phyloP scores from a whole-genome alignment of 2,329 filamentous ascomycete genomes.

The Cladosporium sp. region DNA sequence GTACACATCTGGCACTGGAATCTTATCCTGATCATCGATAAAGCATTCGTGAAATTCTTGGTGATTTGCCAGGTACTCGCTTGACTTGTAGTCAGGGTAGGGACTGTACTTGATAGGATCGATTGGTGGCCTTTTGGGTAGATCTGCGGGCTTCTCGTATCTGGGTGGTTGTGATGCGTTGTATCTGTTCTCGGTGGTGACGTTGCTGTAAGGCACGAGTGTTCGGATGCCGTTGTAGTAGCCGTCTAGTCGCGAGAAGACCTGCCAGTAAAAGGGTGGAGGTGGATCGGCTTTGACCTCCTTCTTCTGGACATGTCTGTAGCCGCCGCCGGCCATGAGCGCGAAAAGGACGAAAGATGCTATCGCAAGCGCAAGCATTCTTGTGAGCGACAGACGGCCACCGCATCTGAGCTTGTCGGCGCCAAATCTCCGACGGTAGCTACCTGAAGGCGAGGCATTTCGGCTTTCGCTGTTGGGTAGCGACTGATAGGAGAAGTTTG shows the following conservation, averaged over 20 bases:
- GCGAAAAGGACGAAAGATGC: constrained; percentile 36
- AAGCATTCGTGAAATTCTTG: constrained; percentile 57
- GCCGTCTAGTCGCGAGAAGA: constrained; percentile 40
- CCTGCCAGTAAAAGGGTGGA: constrained; percentile 41
- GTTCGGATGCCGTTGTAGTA: constrained; percentile 47
- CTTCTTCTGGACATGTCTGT: constrained; percentile 23
- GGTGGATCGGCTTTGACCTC: constrained; percentile 27
- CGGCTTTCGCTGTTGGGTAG: constrained; percentile 29
- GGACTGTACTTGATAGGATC: constrained; percentile 40
- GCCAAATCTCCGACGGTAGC: constrained; percentile 1
- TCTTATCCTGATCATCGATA: constrained; percentile 54
- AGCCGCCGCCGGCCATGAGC: constrained; percentile 40
- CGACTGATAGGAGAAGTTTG: constrained; percentile 43
- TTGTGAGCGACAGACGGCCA: constrained; percentile 36
- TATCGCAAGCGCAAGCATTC: constrained; percentile 37
- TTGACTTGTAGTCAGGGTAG: constrained; percentile 40
- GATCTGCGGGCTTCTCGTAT: constrained; percentile 29
- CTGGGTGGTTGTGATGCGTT: constrained; percentile 34
- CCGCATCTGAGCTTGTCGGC: constrained; percentile 19
- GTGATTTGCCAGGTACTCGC: constrained; percentile 44
- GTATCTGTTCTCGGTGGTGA: constrained; percentile 42
- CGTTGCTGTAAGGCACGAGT: constrained; percentile 39
- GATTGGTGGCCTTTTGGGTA: constrained; percentile 28
- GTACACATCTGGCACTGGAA: constrained; percentile 57
- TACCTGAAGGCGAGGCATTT: constrained; percentile 8